Base-by-base conservation (phyloP, 208 protist species). In the Acanthamoeba comandoni region DNA sequence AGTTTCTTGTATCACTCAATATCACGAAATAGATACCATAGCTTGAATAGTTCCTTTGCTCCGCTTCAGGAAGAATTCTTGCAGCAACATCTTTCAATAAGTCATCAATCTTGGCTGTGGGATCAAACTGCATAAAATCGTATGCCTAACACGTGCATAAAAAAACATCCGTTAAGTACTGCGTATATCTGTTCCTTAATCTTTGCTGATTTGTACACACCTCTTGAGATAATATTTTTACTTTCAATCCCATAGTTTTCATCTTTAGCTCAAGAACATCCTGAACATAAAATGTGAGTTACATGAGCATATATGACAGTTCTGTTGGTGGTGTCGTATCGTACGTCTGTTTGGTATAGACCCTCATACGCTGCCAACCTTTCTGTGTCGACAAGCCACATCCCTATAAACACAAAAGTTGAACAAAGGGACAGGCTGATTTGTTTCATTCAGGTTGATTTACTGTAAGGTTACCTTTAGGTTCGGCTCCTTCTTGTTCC, bases 41-140 rank as follows among this genome's bases (percentile, higher is more conserved):
- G 79, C 70, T 88, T 35, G 55, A 51, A 43, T 70, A 88, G 79
- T 88, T 88, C 57, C 57, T 64, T 60, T 70, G 65, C 58, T 88
- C 79, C 53, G 43, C 57, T 22, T 88, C 80, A 39, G 80, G 80
- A 19, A 88, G 80, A 8, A 88, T 49, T 31, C 60, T 31, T 13
- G 22, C 15, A 22, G 80, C 80, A 13, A 88, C 70, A 60, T 88
- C 80, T 19, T 49, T 31, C 58, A 88, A 60, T 39, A 88, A 71
- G 53, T 88, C 80, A 39, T 65, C 53, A 19, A 88, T 49, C 58
- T 88, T 88, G 26, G 29, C 15, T 43, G 57, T 88, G n/a, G 80
- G 80, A n/a, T 88, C 80, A 39, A 88, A 88, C 43, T 88, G 80
- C 80, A 88, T 88, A n/a, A 71, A 88, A 3, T 88, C 80, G 26